Evolutionary conservation across 768 basidiomycete genomes (phyloP).

Genomic region (Podaxis sp.): DNA sequence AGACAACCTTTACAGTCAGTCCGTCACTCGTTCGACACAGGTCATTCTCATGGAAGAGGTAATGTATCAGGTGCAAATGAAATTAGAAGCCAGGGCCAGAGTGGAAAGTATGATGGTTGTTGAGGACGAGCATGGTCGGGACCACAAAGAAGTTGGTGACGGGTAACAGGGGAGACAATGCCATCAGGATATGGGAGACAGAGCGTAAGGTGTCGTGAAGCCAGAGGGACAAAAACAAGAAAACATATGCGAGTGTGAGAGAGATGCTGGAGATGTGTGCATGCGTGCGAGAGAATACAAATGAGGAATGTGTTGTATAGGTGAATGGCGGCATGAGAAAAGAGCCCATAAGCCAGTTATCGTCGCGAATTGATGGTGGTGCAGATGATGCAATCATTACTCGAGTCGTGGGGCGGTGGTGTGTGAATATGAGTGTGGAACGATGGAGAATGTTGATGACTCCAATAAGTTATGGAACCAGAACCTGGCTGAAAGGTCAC

Average conservation of each 20-base stretch:
- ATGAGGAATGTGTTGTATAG: constrained; percentile 1
- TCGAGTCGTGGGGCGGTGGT: neutral
- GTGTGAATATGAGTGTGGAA: neutral
- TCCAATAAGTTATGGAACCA: constrained; percentile 1
- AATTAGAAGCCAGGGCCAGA: neutral
- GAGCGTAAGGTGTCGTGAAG: neutral
- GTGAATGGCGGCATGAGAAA: constrained; percentile 8
- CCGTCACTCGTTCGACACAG: neutral
- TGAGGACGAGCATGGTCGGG: neutral
- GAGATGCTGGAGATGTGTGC: constrained; percentile 1
- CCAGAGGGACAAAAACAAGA: neutral
- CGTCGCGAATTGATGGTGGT: neutral
- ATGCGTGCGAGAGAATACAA: constrained; percentile 2
- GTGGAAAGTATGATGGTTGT: neutral
- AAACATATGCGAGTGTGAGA: constrained; percentile 6
- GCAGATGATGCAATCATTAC: neutral
- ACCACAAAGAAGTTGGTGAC: neutral
- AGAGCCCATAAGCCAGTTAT: neutral
- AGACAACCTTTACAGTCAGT: neutral
- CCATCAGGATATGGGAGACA: neutral
- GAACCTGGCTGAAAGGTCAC: neutral
- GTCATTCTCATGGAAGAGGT: neutral
- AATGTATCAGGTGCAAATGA: neutral
- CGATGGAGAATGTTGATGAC: neutral
- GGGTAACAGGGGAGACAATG: neutral